These are phyloP conservation scores for Lablab purpureus DNA, from an alignment of 306 rosid species.

Conservation along the genomic window DNA sequence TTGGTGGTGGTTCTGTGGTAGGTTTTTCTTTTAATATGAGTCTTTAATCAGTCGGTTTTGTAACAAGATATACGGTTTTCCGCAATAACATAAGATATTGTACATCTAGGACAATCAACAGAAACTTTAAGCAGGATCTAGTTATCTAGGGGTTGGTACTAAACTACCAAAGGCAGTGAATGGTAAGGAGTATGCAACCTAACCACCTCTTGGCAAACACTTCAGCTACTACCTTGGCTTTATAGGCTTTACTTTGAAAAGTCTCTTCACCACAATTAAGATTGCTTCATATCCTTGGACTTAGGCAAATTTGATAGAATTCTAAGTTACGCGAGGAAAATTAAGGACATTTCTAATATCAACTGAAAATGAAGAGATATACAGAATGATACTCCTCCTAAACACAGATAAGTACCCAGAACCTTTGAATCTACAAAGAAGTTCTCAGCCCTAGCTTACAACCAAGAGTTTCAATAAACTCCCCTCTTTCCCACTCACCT, in stretches of 20 bases:
- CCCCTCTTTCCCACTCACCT: too few species aligned
- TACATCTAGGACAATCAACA: too few species aligned
- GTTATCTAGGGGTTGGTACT: background rate
- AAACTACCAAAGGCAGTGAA: background rate
- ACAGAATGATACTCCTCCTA: too few species aligned
- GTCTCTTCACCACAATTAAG: background rate
- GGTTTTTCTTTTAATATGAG: slow-evolving; percentile 38
- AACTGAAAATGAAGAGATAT: too few species aligned
- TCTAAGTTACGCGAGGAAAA: background rate
- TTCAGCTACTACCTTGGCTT: background rate
- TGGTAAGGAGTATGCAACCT: background rate
- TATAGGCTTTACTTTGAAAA: background rate
- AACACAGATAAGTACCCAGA: too few species aligned
- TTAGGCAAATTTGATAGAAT: background rate
- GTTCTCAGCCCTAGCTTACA: too few species aligned
- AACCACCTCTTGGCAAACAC: background rate
- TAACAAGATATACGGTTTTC: background rate
- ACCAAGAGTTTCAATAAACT: too few species aligned
- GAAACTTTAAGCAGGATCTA: background rate
- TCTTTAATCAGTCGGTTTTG: slow-evolving; percentile 36
- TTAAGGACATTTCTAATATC: too few species aligned
- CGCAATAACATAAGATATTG: too few species aligned
- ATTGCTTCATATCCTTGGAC: background rate
- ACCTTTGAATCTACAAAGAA: too few species aligned
- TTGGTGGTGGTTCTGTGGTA: slow-evolving; percentile 98